phyloP scores from a whole-genome alignment of 139 green algal species.

The Chlamydomonas applanata region DNA sequence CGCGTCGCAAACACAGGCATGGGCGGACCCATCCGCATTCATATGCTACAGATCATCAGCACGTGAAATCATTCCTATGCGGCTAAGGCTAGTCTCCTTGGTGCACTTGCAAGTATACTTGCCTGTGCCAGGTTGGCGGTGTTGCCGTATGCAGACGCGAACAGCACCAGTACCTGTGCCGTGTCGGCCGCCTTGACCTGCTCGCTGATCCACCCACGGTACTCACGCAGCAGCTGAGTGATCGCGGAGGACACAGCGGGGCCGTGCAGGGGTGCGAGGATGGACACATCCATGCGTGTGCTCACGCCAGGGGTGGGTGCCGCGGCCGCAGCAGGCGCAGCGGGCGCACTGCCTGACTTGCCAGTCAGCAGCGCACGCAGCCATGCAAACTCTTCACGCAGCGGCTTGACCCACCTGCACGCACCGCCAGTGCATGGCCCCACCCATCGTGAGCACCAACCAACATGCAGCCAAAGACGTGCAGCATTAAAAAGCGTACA shows the following conservation, averaged over 20 bases:
- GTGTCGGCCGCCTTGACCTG: conserved; percentile 39
- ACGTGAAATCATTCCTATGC: too few relatives aligned
- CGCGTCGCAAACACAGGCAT: not conserved
- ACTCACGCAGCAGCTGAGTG: conserved; percentile 74
- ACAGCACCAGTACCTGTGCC: conserved; percentile 79
- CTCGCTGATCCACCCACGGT: conserved; percentile 55
- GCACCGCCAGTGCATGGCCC: too few relatives aligned
- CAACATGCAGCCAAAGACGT: too few relatives aligned
- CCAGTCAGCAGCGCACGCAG: not conserved
- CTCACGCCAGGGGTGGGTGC: not conserved
- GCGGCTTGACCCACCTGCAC: not conserved
- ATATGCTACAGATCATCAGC: too few relatives aligned
- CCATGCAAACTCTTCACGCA: conserved; percentile 10
- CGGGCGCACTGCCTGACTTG: too few relatives aligned
- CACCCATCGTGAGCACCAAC: too few relatives aligned
- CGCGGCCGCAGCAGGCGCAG: too few relatives aligned
- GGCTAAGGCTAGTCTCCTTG: not conserved
- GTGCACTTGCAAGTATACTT: not conserved
- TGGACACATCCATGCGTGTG: not conserved
- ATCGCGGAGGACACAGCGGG: conserved; percentile 65
- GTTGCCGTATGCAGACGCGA: conserved; percentile 95
- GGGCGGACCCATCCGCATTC: too few relatives aligned
- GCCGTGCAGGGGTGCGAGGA: conserved; percentile 81
- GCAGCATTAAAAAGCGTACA: too few relatives aligned
- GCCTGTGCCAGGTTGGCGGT: conserved; percentile 90